Percentiles rank a stretch among this genome's conserved stretches.
Evolutionary conservation across 1,284 basidiomycete species (phyloP).

Genomic region (Marasmius oreades): DNA sequence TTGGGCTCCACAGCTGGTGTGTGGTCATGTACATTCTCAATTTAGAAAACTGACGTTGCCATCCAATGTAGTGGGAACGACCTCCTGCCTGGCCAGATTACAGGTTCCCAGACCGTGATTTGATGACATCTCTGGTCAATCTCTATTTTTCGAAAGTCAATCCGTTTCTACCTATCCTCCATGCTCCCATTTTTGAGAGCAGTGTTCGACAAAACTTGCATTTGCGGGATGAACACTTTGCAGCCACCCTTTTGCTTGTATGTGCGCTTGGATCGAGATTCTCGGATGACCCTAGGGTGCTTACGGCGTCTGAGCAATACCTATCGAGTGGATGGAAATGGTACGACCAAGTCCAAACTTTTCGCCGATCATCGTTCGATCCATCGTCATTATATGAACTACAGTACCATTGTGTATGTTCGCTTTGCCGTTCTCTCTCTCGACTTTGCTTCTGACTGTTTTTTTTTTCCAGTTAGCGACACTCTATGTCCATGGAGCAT

Average conservation of each 20-base stretch:
- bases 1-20: not conserved
- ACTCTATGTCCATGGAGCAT: not conserved
- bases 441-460: no score
- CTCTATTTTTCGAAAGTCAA: conserved; percentile 42
- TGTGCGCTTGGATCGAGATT: conserved; percentile 46
- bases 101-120: conserved; percentile 30
- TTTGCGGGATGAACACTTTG: conserved; percentile 37
- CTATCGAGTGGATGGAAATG: conserved; percentile 48
- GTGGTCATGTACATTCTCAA: not conserved
- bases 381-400: conserved; percentile 36
- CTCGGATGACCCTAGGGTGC: conserved; percentile 42
- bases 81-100: not conserved
- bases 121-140: conserved; percentile 38
- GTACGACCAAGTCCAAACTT: conserved; percentile 36
- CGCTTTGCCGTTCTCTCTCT: not conserved
- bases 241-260: conserved; percentile 41
- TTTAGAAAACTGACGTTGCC: not conserved
- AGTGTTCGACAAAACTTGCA: conserved; percentile 35
- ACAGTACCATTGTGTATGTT: conserved; percentile 22
- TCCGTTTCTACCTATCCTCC: conserved; percentile 39
- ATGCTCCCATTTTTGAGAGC: conserved; percentile 40
- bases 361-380: conserved; percentile 28
- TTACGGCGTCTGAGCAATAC: conserved; percentile 19
- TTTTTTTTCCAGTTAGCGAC: not conserved
- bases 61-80: not conserved